phyloP scores from a whole-genome alignment of 2,329 filamentous ascomycete species.

The Scortechinia acanthostroma region DNA sequence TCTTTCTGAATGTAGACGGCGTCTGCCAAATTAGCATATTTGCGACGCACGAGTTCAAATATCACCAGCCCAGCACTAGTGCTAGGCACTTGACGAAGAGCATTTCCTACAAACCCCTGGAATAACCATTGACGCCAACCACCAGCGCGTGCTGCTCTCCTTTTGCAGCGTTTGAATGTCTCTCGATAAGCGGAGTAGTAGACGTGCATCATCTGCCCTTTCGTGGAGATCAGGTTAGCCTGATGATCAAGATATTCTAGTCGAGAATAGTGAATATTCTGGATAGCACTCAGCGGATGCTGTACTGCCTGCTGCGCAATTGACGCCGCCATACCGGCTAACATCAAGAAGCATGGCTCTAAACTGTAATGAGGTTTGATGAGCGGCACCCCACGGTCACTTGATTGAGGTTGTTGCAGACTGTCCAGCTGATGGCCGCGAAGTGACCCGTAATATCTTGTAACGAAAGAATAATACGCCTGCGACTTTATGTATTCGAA shows the following conservation, averaged over 20 bases:
- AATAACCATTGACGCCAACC: slow-evolving; percentile 50
- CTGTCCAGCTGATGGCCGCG: not conserved
- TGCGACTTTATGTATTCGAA: slow-evolving; percentile 61
- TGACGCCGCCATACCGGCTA: slow-evolving; percentile 50
- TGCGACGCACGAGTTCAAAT: slow-evolving; percentile 54
- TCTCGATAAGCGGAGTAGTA: slow-evolving; percentile 55
- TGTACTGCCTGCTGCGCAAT: slow-evolving; percentile 48
- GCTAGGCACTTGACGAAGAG: slow-evolving; percentile 52
- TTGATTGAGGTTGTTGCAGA: slow-evolving; percentile 3
- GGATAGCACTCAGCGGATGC: slow-evolving; percentile 49
- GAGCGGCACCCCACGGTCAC: slow-evolving; percentile 23
- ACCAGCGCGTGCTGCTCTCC: slow-evolving; percentile 37
- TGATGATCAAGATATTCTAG: slow-evolving; percentile 51
- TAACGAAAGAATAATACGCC: slow-evolving; percentile 51
- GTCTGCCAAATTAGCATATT: slow-evolving; percentile 45
- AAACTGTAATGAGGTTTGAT: slow-evolving; percentile 57
- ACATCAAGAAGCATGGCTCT: slow-evolving; percentile 51
- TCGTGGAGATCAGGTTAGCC: slow-evolving; percentile 26
- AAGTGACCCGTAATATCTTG: slow-evolving; percentile 40
- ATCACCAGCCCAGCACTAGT: slow-evolving; percentile 58
- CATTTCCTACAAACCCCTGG: slow-evolving; percentile 43
- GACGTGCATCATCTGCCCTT: slow-evolving; percentile 33
- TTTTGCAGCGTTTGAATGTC: slow-evolving; percentile 44
- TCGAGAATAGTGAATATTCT: slow-evolving; percentile 49
- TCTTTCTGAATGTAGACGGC: slow-evolving; percentile 45